A percentile compares a stretch with the other conserved stretches of the same genome.
These are phyloP conservation scores for Alnus rubra DNA, from an alignment of 306 rosid species.

Conservation along the genomic window DNA sequence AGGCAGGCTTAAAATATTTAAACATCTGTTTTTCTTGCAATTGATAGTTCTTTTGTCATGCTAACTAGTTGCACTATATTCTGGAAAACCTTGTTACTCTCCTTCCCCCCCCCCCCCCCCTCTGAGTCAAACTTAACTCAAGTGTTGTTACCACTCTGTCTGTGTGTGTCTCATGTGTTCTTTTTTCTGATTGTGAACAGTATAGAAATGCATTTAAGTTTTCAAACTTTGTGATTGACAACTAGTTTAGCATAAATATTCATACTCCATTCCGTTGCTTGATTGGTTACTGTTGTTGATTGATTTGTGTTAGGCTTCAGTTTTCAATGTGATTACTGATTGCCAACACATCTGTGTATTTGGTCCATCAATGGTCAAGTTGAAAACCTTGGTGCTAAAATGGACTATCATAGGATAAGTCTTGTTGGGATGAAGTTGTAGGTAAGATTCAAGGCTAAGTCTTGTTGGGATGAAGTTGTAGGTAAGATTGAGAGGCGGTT, in stretches of 20 bases:
- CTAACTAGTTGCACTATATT: not conserved
- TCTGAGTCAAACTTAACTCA: not conserved
- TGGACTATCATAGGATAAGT: not conserved
- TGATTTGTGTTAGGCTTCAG: not conserved
- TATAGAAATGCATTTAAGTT: not conserved
- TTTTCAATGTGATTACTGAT: not conserved
- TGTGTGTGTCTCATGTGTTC: not conserved
- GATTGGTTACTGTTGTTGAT: not conserved
- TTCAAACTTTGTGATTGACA: not conserved
- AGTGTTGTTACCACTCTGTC: not conserved
- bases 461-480: no score
- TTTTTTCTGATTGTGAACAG: not conserved
- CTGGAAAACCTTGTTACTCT: not conserved
- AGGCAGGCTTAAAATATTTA: not conserved
- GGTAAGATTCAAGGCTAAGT: no score
- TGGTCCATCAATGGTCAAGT: not conserved
- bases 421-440: no score
- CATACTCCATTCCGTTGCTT: not conserved
- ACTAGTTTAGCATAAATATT: not conserved
- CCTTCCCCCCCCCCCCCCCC: not conserved
- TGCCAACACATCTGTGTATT: not conserved
- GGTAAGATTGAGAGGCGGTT: no score
- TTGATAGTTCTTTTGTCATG: not conserved
- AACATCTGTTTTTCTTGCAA: not conserved
- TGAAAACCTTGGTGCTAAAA: not conserved